Percentiles rank a stretch among this genome's conserved stretches.
phyloP scores from a whole-genome alignment of 2,329 filamentous ascomycete genomes.

The Penicillium verrucosum region DNA sequence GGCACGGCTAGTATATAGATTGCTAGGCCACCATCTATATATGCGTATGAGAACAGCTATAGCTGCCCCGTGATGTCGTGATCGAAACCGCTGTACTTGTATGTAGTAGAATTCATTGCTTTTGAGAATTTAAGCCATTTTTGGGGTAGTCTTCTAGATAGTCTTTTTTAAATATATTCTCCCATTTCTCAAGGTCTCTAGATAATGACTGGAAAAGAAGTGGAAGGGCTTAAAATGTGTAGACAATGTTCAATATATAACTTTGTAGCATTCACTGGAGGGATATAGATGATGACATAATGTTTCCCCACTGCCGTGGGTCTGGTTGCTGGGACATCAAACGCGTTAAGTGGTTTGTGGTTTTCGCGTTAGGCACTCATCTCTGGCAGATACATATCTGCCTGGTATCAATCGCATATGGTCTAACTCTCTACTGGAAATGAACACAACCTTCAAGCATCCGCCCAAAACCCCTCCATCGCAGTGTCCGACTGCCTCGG shows the following conservation, averaged over 20 bases:
- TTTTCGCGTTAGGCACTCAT: conserved; percentile 5
- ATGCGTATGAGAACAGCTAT: not conserved
- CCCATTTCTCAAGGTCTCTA: too few species aligned
- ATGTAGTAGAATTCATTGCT: not conserved
- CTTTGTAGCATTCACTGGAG: too few species aligned
- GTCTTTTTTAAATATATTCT: too few species aligned
- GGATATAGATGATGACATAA: conserved; percentile 6
- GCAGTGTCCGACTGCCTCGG: conserved; percentile 24
- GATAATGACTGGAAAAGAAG: too few species aligned
- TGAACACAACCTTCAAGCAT: conserved; percentile 8
- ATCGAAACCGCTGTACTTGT: not conserved
- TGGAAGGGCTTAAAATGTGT: too few species aligned
- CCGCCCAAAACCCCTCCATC: conserved; percentile 12
- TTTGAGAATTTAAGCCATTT: not conserved
- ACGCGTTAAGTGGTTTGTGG: conserved; percentile 14
- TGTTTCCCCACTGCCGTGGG: conserved; percentile 4
- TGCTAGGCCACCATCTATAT: not conserved
- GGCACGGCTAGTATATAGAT: not conserved
- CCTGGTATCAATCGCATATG: not conserved
- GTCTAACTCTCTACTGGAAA: conserved; percentile 3
- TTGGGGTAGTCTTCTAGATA: too few species aligned
- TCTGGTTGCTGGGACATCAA: conserved; percentile 2
- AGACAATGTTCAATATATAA: too few species aligned
- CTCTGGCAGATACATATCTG: not conserved
- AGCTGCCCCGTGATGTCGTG: not conserved